Percentiles rank a stretch among this genome's conserved stretches.
Evolutionary conservation across 1,284 basidiomycete genomes (phyloP).

Genomic region (Naganishia albida): DNA sequence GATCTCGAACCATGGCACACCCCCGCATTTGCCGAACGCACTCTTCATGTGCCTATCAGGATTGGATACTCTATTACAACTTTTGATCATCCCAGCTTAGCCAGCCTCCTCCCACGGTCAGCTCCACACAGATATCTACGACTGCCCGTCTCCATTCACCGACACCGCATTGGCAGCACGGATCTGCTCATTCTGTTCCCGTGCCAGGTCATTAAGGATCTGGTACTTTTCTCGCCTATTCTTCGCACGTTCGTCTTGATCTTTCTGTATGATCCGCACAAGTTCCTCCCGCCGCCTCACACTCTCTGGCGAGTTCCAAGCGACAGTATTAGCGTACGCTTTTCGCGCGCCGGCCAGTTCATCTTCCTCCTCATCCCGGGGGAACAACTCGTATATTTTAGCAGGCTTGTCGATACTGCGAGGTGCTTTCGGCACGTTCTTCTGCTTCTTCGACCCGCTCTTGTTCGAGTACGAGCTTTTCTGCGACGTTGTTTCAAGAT

Average conservation of each 20-base stretch:
- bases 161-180: not conserved
- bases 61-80: not conserved
- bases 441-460: not conserved
- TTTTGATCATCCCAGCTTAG: not conserved
- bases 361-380: not conserved
- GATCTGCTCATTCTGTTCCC: not conserved
- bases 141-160: too few species aligned
- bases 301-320: constrained; percentile 18
- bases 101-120: not conserved
- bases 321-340: constrained; percentile 6
- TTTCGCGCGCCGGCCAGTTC: not conserved
- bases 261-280: constrained; percentile 12
- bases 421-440: not conserved
- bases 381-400: constrained; percentile 12
- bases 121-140: not conserved
- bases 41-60: too few species aligned
- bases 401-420: not conserved
- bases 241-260: not conserved
- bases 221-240: constrained; percentile 1
- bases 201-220: not conserved
- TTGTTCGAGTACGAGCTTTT: constrained; percentile 17
- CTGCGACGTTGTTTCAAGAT: constrained; percentile 4
- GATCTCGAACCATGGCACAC: too few species aligned
- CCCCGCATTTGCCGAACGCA: too few species aligned
- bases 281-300: not conserved